A percentile compares a stretch with the other conserved stretches of the same genome.
Evolutionary conservation across 2,329 filamentous ascomycete species (phyloP).

Genomic region (Chaetomiaceae sp.): DNA sequence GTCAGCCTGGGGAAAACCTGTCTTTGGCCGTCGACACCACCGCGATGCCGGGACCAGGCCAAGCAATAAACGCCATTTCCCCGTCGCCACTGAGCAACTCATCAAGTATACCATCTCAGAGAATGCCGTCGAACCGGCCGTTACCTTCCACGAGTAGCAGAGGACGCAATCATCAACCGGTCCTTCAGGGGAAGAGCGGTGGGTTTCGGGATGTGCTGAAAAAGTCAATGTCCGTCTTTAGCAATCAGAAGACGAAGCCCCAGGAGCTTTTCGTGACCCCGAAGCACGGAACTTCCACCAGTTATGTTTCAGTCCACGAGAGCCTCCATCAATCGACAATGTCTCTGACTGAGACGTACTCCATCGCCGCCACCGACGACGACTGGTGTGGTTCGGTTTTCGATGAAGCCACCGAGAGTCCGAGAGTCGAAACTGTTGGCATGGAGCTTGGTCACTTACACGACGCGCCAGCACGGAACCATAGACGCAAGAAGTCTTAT

Average conservation of each 20-base stretch:
- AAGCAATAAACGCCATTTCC: neutral
- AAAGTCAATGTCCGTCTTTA: constrained; percentile 26
- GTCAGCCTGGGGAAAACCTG: neutral
- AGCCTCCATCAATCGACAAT: constrained; percentile 50
- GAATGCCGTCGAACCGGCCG: neutral
- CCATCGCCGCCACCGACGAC: constrained; percentile 45
- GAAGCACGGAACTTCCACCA: constrained; percentile 39
- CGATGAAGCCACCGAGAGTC: constrained; percentile 21
- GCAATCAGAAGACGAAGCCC: constrained; percentile 27
- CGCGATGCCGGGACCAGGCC: neutral
- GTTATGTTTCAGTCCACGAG: constrained; percentile 49
- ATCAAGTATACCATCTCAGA: neutral
- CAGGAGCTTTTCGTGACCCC: neutral
- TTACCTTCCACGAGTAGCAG: neutral
- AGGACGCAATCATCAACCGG: neutral
- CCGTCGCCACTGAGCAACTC: neutral
- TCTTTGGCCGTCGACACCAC: neutral
- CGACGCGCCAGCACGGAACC: constrained; percentile 18
- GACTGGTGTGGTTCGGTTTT: constrained; percentile 41
- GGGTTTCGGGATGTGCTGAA: constrained; percentile 50
- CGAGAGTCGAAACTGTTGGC: constrained; percentile 31
- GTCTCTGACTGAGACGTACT: constrained; percentile 53
- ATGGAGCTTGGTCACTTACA: constrained; percentile 28
- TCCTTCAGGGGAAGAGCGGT: constrained; percentile 40
- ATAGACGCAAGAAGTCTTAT: constrained; percentile 34